Conservation (phyloP, 1,139 yeast species). For the Diutina catenulata region DNA sequence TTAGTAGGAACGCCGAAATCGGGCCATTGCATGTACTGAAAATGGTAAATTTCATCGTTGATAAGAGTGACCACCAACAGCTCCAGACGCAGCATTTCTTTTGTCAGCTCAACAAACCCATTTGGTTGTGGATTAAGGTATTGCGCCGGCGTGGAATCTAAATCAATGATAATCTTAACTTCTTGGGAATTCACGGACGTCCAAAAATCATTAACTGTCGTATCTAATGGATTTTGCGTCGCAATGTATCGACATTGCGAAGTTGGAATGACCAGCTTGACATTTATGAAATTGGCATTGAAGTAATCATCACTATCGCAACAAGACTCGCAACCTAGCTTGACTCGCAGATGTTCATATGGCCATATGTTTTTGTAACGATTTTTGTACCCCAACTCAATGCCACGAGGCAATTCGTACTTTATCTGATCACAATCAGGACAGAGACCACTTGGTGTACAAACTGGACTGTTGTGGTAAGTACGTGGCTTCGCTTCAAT, state of each 20-base stretch:
- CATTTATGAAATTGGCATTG: constrained; percentile 11
- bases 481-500: background rate
- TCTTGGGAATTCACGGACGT: background rate
- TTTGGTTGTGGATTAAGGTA: background rate
- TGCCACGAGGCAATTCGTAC: constrained; percentile 11
- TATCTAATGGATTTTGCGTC: constrained; percentile 3
- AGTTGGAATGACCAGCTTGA: constrained; percentile 6
- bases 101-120: background rate
- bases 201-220: constrained; percentile 5
- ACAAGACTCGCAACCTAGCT: constrained; percentile 8
- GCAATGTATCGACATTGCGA: constrained; percentile 5
- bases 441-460: constrained; percentile 29
- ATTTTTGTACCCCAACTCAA: constrained; percentile 11
- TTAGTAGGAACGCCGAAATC: constrained; percentile 63
- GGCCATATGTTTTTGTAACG: constrained; percentile 13
- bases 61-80: background rate
- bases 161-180: background rate
- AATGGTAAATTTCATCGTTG: constrained; percentile 32
- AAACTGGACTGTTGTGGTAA: background rate
- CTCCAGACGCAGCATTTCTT: background rate
- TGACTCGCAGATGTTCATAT: constrained; percentile 12
- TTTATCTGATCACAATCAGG: constrained; percentile 29
- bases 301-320: constrained; percentile 10
- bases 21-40: constrained; percentile 72
- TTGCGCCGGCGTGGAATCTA: background rate